Evolutionary conservation across 495 filamentous ascomycete species (phyloP).

Genomic region (Aspergillus nidulans): DNA sequence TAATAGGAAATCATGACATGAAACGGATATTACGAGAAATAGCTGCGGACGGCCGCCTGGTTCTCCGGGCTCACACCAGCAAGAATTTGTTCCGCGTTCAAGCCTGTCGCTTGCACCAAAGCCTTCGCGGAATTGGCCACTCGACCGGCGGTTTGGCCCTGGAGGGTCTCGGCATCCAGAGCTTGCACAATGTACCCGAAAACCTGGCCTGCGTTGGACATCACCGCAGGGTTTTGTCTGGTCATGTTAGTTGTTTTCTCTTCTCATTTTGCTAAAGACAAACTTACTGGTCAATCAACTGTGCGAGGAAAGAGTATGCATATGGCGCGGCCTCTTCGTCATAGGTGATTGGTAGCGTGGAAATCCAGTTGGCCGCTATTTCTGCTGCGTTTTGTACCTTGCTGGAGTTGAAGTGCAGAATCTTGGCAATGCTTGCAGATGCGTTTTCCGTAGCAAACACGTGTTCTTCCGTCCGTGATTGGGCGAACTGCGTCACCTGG

Average conservation of each 20-base stretch:
- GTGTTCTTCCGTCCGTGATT: constrained; percentile 85
- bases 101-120: constrained; percentile 61
- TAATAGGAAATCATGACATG: constrained; percentile 6
- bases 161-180: constrained; percentile 83
- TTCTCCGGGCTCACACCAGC: constrained; percentile 67
- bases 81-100: constrained; percentile 67
- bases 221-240: constrained; percentile 84
- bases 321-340: constrained; percentile 98
- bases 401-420: constrained; percentile 78
- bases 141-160: constrained; percentile 70
- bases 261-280: constrained; percentile 6
- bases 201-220: constrained; percentile 66
- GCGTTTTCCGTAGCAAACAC: constrained; percentile 98
- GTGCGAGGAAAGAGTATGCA: constrained; percentile 85
- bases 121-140: constrained; percentile 70
- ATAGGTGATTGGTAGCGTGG: constrained; percentile 84
- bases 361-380: constrained; percentile 75
- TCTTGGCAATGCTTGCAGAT: constrained; percentile 93
- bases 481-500: constrained; percentile 69
- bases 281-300: constrained; percentile 91
- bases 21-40: constrained; percentile 54
- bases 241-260: constrained; percentile 9
- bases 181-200: constrained; percentile 83
- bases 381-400: constrained; percentile 70
- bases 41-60: constrained; percentile 67